These are phyloP conservation scores for Sclerotinia subarctica DNA, from an alignment of 2,329 filamentous ascomycete genomes.

Conservation along the genomic window DNA sequence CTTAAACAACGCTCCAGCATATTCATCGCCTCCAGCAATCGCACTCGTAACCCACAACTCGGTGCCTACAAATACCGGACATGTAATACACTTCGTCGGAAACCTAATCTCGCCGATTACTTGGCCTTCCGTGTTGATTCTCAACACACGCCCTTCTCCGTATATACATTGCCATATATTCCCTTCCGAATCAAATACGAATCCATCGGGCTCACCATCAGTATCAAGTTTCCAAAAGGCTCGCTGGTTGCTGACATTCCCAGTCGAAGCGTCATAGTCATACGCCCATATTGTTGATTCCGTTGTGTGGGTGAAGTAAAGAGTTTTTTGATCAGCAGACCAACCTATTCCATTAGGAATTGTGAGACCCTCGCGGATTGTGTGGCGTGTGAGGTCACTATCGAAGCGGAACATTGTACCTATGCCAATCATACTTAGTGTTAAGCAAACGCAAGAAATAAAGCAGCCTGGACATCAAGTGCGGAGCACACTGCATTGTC, in stretches of 20 bases:
- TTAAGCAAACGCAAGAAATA: not conserved
- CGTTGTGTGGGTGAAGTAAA: conserved; percentile 77
- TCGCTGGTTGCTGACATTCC: conserved; percentile 64
- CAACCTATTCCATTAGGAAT: conserved; percentile 86
- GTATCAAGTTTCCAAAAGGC: conserved; percentile 66
- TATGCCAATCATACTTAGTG: conserved; percentile 35
- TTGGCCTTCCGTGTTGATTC: conserved; percentile 63
- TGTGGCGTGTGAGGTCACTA: conserved; percentile 55
- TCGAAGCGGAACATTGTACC: conserved; percentile 73
- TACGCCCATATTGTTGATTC: conserved; percentile 68
- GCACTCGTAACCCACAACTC: conserved; percentile 79
- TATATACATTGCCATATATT: conserved; percentile 88
- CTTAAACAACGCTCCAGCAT: conserved; percentile 70
- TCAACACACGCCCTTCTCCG: conserved; percentile 70
- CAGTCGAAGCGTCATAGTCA: conserved; percentile 66
- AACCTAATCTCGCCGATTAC: conserved; percentile 72
- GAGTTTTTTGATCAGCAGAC: conserved; percentile 65
- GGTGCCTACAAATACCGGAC: conserved; percentile 73
- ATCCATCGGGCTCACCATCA: conserved; percentile 73
- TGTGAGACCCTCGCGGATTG: conserved; percentile 60
- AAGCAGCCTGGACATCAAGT: not conserved
- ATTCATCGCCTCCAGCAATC: conserved; percentile 59
- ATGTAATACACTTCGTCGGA: conserved; percentile 78
- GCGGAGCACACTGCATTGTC: not conserved
- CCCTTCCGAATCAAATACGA: conserved; percentile 79